A percentile compares a stretch with the other conserved stretches of the same genome.
Conservation (phyloP, 2,329 filamentous ascomycete species). For the Penicillium griseofulvum region DNA sequence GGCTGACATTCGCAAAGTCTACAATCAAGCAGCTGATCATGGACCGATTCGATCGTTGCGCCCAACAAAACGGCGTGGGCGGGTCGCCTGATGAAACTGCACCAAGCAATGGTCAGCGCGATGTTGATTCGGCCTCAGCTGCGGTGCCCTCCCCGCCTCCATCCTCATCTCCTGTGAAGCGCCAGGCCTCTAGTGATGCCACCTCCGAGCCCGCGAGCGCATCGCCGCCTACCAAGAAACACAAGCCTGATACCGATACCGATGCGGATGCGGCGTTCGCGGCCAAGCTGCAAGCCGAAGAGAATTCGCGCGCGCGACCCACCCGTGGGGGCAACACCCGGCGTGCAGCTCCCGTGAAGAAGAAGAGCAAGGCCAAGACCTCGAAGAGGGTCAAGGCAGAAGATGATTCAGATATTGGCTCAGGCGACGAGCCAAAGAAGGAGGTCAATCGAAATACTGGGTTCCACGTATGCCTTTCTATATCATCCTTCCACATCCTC, state of each 20-base stretch:
- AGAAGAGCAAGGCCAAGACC: slow-evolving; percentile 57
- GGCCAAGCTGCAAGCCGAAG: slow-evolving; percentile 84
- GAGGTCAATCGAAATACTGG: slow-evolving; percentile 75
- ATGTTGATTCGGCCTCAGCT: slow-evolving; percentile 23
- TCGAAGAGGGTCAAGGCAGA: slow-evolving; percentile 70
- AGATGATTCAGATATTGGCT: slow-evolving; percentile 76
- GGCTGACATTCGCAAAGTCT: slow-evolving; percentile 46
- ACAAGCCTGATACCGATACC: slow-evolving; percentile 58
- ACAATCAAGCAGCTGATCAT: slow-evolving; percentile 71
- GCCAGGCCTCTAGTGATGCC: slow-evolving; percentile 42
- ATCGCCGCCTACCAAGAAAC: slow-evolving; percentile 57
- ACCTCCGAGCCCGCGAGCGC: slow-evolving; percentile 38
- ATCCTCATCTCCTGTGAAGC: slow-evolving; percentile 41
- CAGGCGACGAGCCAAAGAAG: slow-evolving; percentile 59
- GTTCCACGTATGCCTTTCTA: slow-evolving; percentile 65
- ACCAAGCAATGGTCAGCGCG: slow-evolving; percentile 37
- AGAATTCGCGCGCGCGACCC: slow-evolving; percentile 72
- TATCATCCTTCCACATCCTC: neutral
- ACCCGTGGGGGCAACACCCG: slow-evolving; percentile 70
- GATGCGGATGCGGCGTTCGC: slow-evolving; percentile 86
- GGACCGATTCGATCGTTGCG: slow-evolving; percentile 69
- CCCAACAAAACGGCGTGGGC: slow-evolving; percentile 44
- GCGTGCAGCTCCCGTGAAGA: slow-evolving; percentile 60
- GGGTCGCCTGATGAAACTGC: slow-evolving; percentile 30
- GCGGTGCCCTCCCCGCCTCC: slow-evolving; percentile 33